Conservation (phyloP, 176 grass and related monocot genomes). For the Luzula sylvatica region DNA sequence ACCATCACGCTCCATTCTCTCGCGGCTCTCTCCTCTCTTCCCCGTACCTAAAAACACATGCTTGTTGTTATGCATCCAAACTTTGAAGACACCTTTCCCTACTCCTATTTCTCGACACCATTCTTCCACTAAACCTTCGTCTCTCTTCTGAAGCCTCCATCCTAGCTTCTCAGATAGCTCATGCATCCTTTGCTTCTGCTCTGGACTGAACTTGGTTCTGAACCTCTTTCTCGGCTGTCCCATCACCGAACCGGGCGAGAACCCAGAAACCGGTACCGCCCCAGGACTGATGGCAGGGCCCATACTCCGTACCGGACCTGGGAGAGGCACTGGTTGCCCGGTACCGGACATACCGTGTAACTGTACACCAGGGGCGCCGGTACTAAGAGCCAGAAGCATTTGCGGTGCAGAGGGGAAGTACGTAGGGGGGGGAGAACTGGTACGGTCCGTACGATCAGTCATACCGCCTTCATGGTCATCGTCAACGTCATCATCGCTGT, state of each 20-base stretch:
- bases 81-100: slow-evolving; percentile 89
- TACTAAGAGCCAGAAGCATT: slow-evolving; percentile 80
- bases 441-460: slow-evolving; percentile 17
- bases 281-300: neutral
- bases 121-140: slow-evolving; percentile 70
- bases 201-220: slow-evolving; percentile 81
- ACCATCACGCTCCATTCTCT: neutral
- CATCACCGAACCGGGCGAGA: slow-evolving; percentile 6
- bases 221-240: slow-evolving; percentile 56
- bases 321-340: slow-evolving; percentile 9
- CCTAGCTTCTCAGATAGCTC: slow-evolving; percentile 82
- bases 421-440: slow-evolving; percentile 28
- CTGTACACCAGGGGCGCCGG: slow-evolving; percentile 19
- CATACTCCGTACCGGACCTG: slow-evolving; percentile 15
- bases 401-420: slow-evolving; percentile 57
- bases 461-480: slow-evolving; percentile 44
- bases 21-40: slow-evolving; percentile 14
- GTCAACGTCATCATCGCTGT: slow-evolving; percentile 46
- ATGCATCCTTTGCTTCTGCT: slow-evolving; percentile 98
- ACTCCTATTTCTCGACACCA: slow-evolving; percentile 91
- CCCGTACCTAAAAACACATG: slow-evolving; percentile 65
- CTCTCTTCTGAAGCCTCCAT: slow-evolving; percentile 94
- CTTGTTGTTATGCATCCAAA: slow-evolving; percentile 99
- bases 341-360: slow-evolving; percentile 16
- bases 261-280: slow-evolving; percentile 8